Base-by-base conservation (phyloP, 2,329 filamentous ascomycete genomes). In the Fusarium subtropicale region DNA sequence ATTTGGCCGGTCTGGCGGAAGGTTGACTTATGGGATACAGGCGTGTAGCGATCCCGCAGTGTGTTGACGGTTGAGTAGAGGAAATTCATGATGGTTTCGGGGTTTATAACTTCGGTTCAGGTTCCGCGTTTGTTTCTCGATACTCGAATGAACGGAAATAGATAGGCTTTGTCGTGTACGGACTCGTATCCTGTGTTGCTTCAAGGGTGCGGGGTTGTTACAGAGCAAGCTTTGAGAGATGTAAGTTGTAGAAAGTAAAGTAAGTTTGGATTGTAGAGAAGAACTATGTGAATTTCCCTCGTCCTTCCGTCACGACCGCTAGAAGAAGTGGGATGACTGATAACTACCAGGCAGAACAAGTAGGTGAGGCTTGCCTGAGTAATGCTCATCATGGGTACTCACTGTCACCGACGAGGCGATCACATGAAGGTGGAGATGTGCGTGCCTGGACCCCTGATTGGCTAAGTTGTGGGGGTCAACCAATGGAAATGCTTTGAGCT, bases 1-100 rank as follows among this genome's bases (percentile, higher is more conserved):
- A 99, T 96, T 83, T 98, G 92, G 71, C 96, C 96, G 7, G 94
- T 97, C 75, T 89, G 87, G 74, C 95, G 92, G 82, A 99, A 99
- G 70, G 93, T 98, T 5, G 95, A 98, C 54, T 90, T 97, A 80
- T 97, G 91, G 63, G 89, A 90, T 75, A 97, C 91, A 41, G 94
- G 94, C 15, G 95, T 93, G 81, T 97, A 95, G 74, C 91, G 91
- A 82, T 98, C 96, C 74, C 95, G 92, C 77, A 97, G 90, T 74
- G 91, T 93, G 80, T 97, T 96, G 79, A 97, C 90, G 53, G 93
- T 95, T 58, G 94, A 97, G 81, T 97, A 93, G 76, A 97, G 87
- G 83, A 94, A 91, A 79, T 97, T 96, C 93, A 97, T 97, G 64
- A 71, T 81, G 76, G 20, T n/a, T 34, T 44, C 52, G 33, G 26